Evolutionary conservation across 129 eudicot species (phyloP), one percentile per base, ranked within the genome.

Genomic region (Flaveria brownii): DNA sequence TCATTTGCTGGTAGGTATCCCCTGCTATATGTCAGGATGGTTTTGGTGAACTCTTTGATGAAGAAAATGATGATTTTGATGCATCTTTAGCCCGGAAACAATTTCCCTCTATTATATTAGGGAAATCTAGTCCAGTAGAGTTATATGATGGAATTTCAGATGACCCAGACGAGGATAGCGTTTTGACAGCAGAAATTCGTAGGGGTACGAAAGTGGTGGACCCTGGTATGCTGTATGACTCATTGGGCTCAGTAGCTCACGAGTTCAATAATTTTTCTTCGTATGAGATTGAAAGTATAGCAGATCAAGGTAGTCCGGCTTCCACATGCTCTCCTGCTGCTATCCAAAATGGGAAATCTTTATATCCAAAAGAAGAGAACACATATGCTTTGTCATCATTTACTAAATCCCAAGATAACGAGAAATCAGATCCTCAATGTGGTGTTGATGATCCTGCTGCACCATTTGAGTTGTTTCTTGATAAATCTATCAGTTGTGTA

Each of bases 91-190:
- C 78, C 55, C 80, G 91, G 74, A 88, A 91, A 81, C 81, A 57
- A 51, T 94, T 94, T 78, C 90, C 97, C 70, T 88, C 91, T 50
- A 91, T 94, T 84, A 85, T 72, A 17, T 67, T 91, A 55, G 96
- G 97, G 70, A 50, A 52, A 75, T 94, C 94, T 71, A 87, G 81
- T 18, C 77, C 78, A 15, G 87, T 94, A 52, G 88, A 89, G 55
- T 83, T 94, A 77, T 94, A 88, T 81, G 91, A 91, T 82, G 97
- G 82, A 54, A 66, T 75, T 47, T 45, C 81, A 43, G 70, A 67
- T 84, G 73, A 20, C 68, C 70, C 76, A 54, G 85, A 79, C 60
- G 77, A 71, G 75, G 68, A 51, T 45, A 83, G 65, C 30, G 36
- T 71, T 65, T 78, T 78, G 66, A 80, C 84, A 64, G 78, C 76